phyloP scores from a whole-genome alignment of 2,329 filamentous ascomycete species.

The Ascochyta pisi region DNA sequence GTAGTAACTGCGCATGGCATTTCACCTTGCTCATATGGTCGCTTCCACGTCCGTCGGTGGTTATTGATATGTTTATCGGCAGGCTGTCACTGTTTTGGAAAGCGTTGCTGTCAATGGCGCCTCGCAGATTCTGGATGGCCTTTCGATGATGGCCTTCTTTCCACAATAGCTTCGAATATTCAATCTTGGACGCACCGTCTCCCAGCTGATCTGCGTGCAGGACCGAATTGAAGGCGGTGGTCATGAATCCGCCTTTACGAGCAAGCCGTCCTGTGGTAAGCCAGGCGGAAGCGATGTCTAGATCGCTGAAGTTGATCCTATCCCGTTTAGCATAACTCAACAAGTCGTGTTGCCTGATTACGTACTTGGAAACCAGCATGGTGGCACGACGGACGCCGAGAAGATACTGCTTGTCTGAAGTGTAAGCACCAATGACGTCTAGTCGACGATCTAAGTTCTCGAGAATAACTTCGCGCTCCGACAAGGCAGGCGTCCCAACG shows the following conservation, averaged over 20 bases:
- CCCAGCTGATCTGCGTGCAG: conserved; percentile 85
- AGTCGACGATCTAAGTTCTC: conserved; percentile 75
- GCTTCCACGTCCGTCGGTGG: conserved; percentile 49
- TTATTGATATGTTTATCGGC: conserved; percentile 45
- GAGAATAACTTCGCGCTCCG: conserved; percentile 51
- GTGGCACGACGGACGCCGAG: conserved; percentile 84
- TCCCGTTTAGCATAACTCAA: conserved; percentile 22
- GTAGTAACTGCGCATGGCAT: conserved; percentile 82
- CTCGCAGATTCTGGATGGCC: conserved; percentile 88
- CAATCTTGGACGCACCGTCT: conserved; percentile 87
- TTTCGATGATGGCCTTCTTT: conserved; percentile 92
- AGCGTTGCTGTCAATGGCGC: conserved; percentile 82
- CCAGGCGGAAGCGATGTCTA: conserved; percentile 85
- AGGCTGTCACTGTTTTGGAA: conserved; percentile 63
- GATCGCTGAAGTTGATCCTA: conserved; percentile 66
- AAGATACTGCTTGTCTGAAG: conserved; percentile 92
- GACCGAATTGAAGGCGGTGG: conserved; percentile 92
- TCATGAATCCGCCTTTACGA: conserved; percentile 80
- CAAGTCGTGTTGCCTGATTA: conserved; percentile 16
- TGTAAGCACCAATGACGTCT: conserved; percentile 87
- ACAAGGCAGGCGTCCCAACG: conserved; percentile 37
- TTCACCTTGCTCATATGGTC: conserved; percentile 64
- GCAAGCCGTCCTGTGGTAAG: conserved; percentile 83
- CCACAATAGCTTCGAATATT: conserved; percentile 92
- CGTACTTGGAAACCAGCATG: conserved; percentile 78